Evolutionary conservation across 192 early-diverging fungal genomes (phyloP), one percentile per base, ranked within the genome.

Genomic region (Podochytrium sp.): DNA sequence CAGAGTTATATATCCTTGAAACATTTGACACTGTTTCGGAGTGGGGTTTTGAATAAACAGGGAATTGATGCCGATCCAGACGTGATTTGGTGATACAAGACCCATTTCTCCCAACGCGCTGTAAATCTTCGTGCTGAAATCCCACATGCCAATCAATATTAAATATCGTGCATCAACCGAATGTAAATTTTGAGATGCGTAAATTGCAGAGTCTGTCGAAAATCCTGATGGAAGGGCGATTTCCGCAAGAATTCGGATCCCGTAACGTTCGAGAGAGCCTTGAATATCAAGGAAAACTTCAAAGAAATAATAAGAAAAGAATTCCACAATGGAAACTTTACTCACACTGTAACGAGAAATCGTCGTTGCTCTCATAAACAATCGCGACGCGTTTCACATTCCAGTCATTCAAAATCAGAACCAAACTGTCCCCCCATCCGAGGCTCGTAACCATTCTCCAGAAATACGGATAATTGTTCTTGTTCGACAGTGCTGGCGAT

Each of bases 381-480:
- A 65, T 14, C 14, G 63, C 63, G 25, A 65, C 35, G n/a, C 63
- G 39, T 49, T 41, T 47, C 12, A 65, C 63, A 3, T 65, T 65
- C 63, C 63, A 65, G 7, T n/a, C 7, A 27, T 65, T 43, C n/a
- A 65, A 49, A 25, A 65, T 25, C 29, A 47, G 63, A 12, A 25
- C 10, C 7, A 65, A 3, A 32, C 47, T 38, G 14, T 41, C 42
- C 7, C 63, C 63, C 23, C 41, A 29, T 7, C 63, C 63, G 27
- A 20, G n/a, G n/a, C n/a, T n/a, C n/a, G n/a, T n/a, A n/a, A n/a
- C n/a, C n/a, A n/a, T n/a, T n/a, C 52, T 55, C 40, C 52, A 55
- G 25, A 55, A 55, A 25, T 20, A 55, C 25, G 52, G 23, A 23
- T 20, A 55, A 23, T 55, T 69, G 20, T 34, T 53, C 35, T 69